Conservation (phyloP, 2,329 filamentous ascomycete species). For the Cytospora schulzeri region DNA sequence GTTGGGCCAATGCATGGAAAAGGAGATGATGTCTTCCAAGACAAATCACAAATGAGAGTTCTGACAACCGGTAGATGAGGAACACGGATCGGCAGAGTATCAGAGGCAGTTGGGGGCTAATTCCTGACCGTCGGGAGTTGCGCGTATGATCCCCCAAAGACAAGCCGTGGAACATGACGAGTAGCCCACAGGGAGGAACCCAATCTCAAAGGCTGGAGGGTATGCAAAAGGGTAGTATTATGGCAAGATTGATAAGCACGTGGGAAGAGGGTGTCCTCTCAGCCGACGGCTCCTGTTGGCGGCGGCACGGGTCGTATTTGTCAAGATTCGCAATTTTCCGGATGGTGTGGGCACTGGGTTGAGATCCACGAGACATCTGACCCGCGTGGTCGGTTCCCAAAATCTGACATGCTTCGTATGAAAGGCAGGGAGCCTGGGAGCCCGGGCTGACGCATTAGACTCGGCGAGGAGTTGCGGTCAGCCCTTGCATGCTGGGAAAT, state of each 20-base stretch:
- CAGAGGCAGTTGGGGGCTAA: constrained; percentile 21
- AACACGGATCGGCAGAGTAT: neutral
- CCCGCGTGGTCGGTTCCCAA: constrained; percentile 15
- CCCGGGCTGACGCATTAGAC: constrained; percentile 16
- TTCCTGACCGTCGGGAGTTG: constrained; percentile 12
- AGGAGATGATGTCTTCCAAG: constrained; percentile 7
- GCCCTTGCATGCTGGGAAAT: constrained; percentile 19
- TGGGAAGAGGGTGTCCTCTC: constrained; percentile 3
- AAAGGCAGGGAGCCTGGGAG: constrained; percentile 19
- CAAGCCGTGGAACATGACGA: constrained; percentile 3
- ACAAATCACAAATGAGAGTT: constrained; percentile 21
- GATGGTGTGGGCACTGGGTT: constrained; percentile 7
- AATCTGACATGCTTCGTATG: constrained; percentile 22
- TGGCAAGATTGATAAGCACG: constrained; percentile 18
- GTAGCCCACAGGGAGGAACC: constrained; percentile 3
- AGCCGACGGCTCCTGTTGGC: constrained; percentile 17
- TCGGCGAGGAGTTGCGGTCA: constrained; percentile 24
- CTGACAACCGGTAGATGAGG: constrained; percentile 25
- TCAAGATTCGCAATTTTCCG: constrained; percentile 22
- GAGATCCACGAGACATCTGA: constrained; percentile 19
- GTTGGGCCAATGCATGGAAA: constrained; percentile 19
- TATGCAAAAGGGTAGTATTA: constrained; percentile 18
- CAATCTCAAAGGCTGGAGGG: neutral
- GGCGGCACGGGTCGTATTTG: constrained; percentile 27
- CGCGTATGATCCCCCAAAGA: neutral